Evolutionary conservation across 352 stramenopile genomes (phyloP).

Genomic region (Phytophthora palmivora): DNA sequence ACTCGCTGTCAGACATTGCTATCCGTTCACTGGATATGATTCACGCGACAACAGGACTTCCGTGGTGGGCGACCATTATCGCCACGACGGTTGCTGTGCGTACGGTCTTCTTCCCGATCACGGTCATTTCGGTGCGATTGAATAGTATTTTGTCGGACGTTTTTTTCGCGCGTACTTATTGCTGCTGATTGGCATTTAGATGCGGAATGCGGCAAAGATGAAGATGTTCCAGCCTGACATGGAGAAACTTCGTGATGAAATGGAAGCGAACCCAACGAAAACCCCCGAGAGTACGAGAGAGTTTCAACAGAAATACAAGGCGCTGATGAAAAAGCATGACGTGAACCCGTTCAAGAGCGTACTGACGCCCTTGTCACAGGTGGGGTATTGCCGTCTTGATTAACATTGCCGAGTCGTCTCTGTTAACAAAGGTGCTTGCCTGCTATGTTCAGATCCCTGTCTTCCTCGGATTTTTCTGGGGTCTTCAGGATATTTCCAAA

Average conservation of each 20-base stretch:
- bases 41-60: slow-evolving; percentile 81
- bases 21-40: slow-evolving; percentile 79
- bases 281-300: slow-evolving; percentile 59
- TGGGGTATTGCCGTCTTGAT: slow-evolving; percentile 6
- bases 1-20: slow-evolving; percentile 74
- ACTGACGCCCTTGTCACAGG: slow-evolving; percentile 69
- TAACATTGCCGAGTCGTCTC: too few relatives aligned
- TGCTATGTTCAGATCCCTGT: slow-evolving; percentile 67
- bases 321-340: slow-evolving; percentile 84
- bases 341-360: slow-evolving; percentile 82
- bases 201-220: slow-evolving; percentile 89
- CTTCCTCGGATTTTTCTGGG: slow-evolving; percentile 90
- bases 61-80: slow-evolving; percentile 90
- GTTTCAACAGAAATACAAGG: slow-evolving; percentile 81
- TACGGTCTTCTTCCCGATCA: slow-evolving; percentile 77
- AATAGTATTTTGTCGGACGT: not conserved
- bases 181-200: slow-evolving; percentile 44
- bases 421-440: not conserved
- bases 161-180: too few relatives aligned
- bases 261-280: slow-evolving; percentile 55
- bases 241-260: slow-evolving; percentile 80
- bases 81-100: slow-evolving; percentile 82
- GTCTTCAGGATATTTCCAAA: slow-evolving; percentile 77
- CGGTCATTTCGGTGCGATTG: slow-evolving; percentile 74
- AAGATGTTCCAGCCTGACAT: slow-evolving; percentile 85